A percentile compares a stretch with the other conserved stretches of the same genome.
These are phyloP conservation scores for Mycena filopes DNA, from an alignment of 768 basidiomycete species.

Conservation along the genomic window DNA sequence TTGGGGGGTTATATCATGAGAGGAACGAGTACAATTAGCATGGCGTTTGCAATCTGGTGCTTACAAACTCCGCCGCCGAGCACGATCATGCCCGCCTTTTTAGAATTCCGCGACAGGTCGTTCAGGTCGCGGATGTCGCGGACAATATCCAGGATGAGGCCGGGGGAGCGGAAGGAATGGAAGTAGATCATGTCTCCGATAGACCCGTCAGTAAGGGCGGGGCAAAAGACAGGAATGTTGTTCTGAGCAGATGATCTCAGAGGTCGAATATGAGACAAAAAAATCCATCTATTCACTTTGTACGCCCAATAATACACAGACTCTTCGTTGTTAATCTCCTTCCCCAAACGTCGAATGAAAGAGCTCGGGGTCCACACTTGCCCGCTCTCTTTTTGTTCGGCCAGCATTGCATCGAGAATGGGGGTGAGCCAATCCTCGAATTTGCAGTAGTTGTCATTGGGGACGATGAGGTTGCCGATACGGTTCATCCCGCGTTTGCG, in stretches of 20 bases:
- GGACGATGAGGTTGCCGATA: slow-evolving; percentile 95
- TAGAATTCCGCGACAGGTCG: slow-evolving; percentile 86
- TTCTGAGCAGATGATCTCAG: slow-evolving; percentile 68
- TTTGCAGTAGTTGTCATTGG: slow-evolving; percentile 99
- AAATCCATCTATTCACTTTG: slow-evolving; percentile 74
- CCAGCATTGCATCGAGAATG: slow-evolving; percentile 89
- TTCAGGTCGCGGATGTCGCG: slow-evolving; percentile 93
- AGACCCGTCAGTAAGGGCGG: slow-evolving; percentile 97
- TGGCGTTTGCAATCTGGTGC: slow-evolving; percentile 99
- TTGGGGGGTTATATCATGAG: slow-evolving; percentile 18
- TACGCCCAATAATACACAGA: slow-evolving; percentile 99
- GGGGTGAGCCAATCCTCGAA: slow-evolving; percentile 99
- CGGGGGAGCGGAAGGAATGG: slow-evolving; percentile 91
- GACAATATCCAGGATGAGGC: slow-evolving; percentile 92
- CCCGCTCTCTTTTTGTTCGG: slow-evolving; percentile 80
- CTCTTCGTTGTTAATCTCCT: slow-evolving; percentile 96
- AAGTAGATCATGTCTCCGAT: slow-evolving; percentile 99
- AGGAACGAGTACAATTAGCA: slow-evolving; percentile 84
- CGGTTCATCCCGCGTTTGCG: slow-evolving; percentile 94
- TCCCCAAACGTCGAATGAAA: slow-evolving; percentile 93
- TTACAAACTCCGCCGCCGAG: slow-evolving; percentile 99
- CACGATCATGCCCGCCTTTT: slow-evolving; percentile 98
- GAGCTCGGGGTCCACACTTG: slow-evolving; percentile 92
- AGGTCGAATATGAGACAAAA: slow-evolving; percentile 15
- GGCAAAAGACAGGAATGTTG: slow-evolving; percentile 98